Conservation (phyloP, 495 filamentous ascomycete species). For the Lophium mytilinum region DNA sequence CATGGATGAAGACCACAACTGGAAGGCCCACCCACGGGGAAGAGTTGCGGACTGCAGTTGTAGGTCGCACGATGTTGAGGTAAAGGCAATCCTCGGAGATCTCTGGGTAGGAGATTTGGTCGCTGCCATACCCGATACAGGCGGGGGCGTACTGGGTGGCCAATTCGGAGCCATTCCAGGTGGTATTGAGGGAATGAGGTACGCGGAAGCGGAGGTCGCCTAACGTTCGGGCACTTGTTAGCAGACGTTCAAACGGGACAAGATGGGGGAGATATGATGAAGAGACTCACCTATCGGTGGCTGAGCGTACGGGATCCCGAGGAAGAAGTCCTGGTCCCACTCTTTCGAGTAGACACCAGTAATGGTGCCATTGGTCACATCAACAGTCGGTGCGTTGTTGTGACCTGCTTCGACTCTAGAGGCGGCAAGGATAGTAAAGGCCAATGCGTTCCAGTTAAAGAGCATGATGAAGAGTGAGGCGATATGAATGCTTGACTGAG, state of each 20-base stretch:
- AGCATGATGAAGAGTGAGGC: constrained; percentile 5
- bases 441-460: neutral
- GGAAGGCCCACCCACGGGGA: constrained; percentile 46
- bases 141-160: constrained; percentile 34
- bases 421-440: neutral
- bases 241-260: no score
- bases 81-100: constrained; percentile 55
- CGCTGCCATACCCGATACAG: constrained; percentile 38
- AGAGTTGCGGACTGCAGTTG: neutral
- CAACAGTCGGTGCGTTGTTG: constrained; percentile 17
- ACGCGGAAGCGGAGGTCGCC: constrained; percentile 51
- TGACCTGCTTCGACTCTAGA: neutral
- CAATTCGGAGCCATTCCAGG: constrained; percentile 24
- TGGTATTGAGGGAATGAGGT: constrained; percentile 45
- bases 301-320: constrained; percentile 59
- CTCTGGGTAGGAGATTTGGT: constrained; percentile 5
- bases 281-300: constrained; percentile 49
- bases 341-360: constrained; percentile 20
- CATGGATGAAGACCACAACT: constrained; percentile 62
- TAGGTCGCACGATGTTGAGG: constrained; percentile 55
- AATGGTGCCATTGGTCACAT: constrained; percentile 31
- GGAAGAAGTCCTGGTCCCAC: constrained; percentile 42
- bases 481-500: no score
- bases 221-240: no score
- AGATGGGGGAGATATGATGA: no score